Evolutionary conservation across 1,139 yeast species (phyloP), one percentile per base, ranked within the genome.

Genomic region (Magnusiomyces sp.): DNA sequence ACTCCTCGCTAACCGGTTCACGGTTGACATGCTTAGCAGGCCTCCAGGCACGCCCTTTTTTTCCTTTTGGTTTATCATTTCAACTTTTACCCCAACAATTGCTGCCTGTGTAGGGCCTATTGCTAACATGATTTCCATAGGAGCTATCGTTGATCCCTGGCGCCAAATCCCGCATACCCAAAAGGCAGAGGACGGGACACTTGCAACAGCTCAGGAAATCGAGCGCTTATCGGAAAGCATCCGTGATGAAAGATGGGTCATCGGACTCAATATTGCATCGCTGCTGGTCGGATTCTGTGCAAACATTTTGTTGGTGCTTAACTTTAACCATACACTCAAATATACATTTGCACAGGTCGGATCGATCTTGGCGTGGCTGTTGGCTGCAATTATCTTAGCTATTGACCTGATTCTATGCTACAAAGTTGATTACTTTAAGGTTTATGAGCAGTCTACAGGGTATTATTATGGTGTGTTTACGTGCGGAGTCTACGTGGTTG

Each of bases 41-140:
- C 2, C 10, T 10, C 45, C 45, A 6, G 45, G 45, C 9, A 17
- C 13, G 5, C 17, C n/a, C 11, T 17, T 14, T 5, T 42, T 45
- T 37, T 34, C 49, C 1, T 43, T 74, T 33, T 83, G 90, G 89
- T 81, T 79, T 58, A 59, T 73, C 14, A 66, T 81, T 0, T 79
- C 88, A 1, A 74, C 83, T 3, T 79, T 79, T 58, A 74, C 85
- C 58, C 95, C 95, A 0, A 73, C 86, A 14, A 62, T 82, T 2
- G 80, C 89, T 0, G 89, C 94, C 1, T 83, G 90, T 57, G 59
- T 82, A 40, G 94, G 94, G 0, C 95, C 95, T 0, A 60, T 86
- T 33, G 81, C 90, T 4, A 85, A 85, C 58, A 75, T 84, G 73
- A 74, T 81, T 41, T 81, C 90, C 0, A 70, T 84, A 5, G 79